Evolutionary conservation across 2,329 filamentous ascomycete species (phyloP), one percentile per base, ranked within the genome.

Genomic region (Fonsecaea multimorphosa): DNA sequence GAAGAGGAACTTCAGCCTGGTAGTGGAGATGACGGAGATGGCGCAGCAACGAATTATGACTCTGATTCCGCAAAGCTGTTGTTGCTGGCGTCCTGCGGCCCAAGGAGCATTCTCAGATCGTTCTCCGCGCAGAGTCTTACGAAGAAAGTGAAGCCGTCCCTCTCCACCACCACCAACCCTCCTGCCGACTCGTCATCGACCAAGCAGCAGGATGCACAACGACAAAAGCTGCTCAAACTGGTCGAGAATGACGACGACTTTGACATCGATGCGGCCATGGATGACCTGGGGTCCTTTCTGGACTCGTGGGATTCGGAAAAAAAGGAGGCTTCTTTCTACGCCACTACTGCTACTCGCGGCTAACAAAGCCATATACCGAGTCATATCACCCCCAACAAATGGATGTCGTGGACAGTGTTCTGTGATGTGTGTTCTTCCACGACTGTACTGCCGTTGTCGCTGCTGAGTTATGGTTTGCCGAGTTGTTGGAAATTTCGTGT

Each of bases 271-370:
- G 76, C 79, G 69, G 79, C 78, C 1, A 80, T 82, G n/a, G 77
- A 76, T 5, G 80, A 82, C 62, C 74, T 79, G 9, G 79, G 79
- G 4, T 81, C 78, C 66, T 82, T 78, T 74, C 70, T 82, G n/a
- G 77, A 80, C 58, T 80, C 77, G 64, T 81, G 79, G 69, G 78
- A 81, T 65, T 72, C 79, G 22, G 75, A 78, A 61, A 76, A 8
- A 31, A 31, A 31, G 29, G n/a, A n/a, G n/a, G n/a, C n/a, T n/a
- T n/a, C n/a, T n/a, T n/a, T n/a, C n/a, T n/a, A 3, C 29, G 29
- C 29, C 8, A 1, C 34, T 38, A 14, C 34, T 38, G 34, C 14
- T 36, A 36, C 12, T 4, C 12, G n/a, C n/a, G n/a, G n/a, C n/a
- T n/a, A n/a, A n/a, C n/a, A n/a, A n/a, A n/a, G n/a, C n/a, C n/a